These are phyloP conservation scores for Austroboletus niveus DNA, from an alignment of 1,284 basidiomycete genomes.

Conservation along the genomic window DNA sequence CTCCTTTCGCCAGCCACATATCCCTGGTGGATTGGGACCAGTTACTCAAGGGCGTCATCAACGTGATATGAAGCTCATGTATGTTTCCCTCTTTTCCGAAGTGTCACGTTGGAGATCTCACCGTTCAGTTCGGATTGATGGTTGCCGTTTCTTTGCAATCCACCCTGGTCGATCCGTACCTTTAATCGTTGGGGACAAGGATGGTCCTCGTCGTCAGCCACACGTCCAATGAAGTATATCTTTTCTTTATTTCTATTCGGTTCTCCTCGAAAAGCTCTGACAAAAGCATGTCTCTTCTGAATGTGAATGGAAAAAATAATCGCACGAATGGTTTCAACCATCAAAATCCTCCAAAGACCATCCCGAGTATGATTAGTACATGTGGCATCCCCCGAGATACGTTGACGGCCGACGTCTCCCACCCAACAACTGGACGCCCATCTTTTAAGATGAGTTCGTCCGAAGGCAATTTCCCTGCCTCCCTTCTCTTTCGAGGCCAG, in stretches of 20 bases:
- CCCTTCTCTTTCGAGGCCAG: background rate
- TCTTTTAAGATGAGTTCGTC: conserved; percentile 54
- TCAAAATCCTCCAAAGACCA: conserved; percentile 58
- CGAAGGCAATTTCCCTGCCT: background rate
- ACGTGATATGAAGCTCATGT: conserved; percentile 72
- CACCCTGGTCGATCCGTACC: no score
- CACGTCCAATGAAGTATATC: conserved; percentile 61
- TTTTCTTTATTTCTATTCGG: background rate
- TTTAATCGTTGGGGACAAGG: conserved; percentile 28
- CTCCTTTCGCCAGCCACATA: conserved; percentile 47
- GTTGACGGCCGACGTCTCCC: conserved; percentile 52
- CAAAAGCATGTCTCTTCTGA: background rate
- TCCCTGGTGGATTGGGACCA: conserved; percentile 67
- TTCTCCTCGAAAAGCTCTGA: background rate
- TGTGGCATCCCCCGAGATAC: conserved; percentile 67
- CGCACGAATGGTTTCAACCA: conserved; percentile 75
- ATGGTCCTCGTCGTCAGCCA: conserved; percentile 85
- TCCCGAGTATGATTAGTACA: conserved; percentile 73
- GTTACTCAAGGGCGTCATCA: conserved; percentile 59
- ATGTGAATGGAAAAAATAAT: no score
- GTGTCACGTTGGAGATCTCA: conserved; percentile 14
- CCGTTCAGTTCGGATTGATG: background rate
- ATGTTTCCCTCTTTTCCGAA: conserved; percentile 30
- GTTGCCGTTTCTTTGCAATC: background rate
- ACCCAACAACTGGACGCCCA: conserved; percentile 73